Evolutionary conservation across 495 filamentous ascomycete species (phyloP), one percentile per base, ranked within the genome.

Genomic region (Lasiosphaeria miniovina): DNA sequence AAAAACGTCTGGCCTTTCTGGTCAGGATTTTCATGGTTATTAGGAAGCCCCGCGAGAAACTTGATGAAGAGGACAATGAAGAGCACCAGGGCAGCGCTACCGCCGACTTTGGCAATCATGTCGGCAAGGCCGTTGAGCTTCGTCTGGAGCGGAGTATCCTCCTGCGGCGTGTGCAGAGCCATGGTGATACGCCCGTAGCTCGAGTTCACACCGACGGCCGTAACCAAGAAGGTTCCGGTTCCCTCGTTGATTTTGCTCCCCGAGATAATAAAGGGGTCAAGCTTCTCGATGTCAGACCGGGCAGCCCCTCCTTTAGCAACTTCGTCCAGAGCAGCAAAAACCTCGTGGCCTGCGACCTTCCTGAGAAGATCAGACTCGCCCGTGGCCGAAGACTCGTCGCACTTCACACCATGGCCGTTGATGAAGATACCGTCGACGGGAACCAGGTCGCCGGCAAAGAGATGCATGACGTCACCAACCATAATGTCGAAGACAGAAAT

Each of bases 251-350:
- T 89, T 70, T 94, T 94, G 36, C 87, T 88, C 49, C 93, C 93
- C 7, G 93, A 98, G 45, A 96, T 83, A 65, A 98, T 95, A 69
- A 97, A 96, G 1, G 92, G 92, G 64, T 98, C 93, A 66, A 93
- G 76, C 70, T 96, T 96, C 60, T 82, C 79, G 15, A 90, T 72
- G 60, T 81, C 82, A 49, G 89, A 82, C 36, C 87, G 79, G 10
- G 61, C 45, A 14, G 54, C 50, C 6, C 53, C 67, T 11, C 67
- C 65, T 15, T 68, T 65, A 33, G 69, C 67, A 7, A 73, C 75
- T 17, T 86, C 77, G 62, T 94, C 83, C 50, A 97, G 88, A 0
- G 87, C 86, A 36, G 77, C 76, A 64, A 83, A 95, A 8, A 96
- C 93, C 7, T 93, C 90, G 15, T 93, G 86, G 12, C 78, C 89